Base-by-base conservation (phyloP, 2,329 filamentous ascomycete genomes). In the Ilyonectria robusta region DNA sequence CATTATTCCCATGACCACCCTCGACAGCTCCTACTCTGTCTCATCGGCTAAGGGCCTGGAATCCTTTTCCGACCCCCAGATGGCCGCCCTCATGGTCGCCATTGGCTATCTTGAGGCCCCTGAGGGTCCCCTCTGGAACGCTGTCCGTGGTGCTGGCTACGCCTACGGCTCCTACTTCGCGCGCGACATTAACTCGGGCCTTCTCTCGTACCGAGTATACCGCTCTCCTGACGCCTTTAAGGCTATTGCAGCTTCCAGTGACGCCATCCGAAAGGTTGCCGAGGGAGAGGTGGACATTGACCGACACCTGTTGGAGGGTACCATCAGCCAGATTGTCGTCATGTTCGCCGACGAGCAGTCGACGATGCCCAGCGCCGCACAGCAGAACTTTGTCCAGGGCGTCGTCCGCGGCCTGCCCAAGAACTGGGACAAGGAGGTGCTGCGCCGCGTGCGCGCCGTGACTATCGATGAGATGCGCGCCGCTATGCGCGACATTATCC, bases 91-190 rank as follows among this genome's bases (percentile, higher is more conserved):
- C 58, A 89, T 97, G 79, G 95, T 99, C 8, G 94, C 95, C 1
- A 89, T 94, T 56, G 91, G 94, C 21, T 98, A 98, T 78, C 91
- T 99, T 67, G 95, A 98, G 77, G 91, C 94, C 1, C 93, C 97
- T 19, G 96, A 99, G 81, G 96, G 96, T 0, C 96, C 96, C 1
- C 89, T 99, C 35, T 98, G 96, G 95, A 92, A 92, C 70, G 94
- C 94, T 0, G 93, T 98, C 55, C 94, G 96, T 53, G 96, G 96
- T 62, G 96, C 94, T 48, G 96, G 96, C 50, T 90, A 98, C 59
- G 96, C 96, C 0, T 99, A 99, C 77, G 95, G 95, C 59, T 92
- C 93, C 1, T 90, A 88, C 74, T 97, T 98, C 77, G 87, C 87
- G 50, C 91, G 93, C 51, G 92, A 94, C 76, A 84, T 93, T 31